Evolutionary conservation across 106 monocot species (phyloP).

Genomic region (Dioscorea dumetorum): DNA sequence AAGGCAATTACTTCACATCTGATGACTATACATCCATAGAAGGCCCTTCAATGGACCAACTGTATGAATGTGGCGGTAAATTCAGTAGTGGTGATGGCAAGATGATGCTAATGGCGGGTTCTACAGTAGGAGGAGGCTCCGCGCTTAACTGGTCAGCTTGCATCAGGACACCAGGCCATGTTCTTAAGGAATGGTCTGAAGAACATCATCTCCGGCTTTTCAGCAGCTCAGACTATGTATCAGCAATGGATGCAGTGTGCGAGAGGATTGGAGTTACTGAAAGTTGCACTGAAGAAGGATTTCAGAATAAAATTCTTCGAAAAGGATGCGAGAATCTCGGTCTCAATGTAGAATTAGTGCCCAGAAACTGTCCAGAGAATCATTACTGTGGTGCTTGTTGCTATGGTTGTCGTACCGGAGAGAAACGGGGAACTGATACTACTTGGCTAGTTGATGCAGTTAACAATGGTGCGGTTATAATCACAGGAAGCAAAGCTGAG

Average conservation of each 20-base stretch:
- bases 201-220: slow-evolving; percentile 33
- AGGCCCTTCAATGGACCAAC: slow-evolving; percentile 34
- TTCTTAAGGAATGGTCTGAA: slow-evolving; percentile 62
- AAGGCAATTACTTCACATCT: slow-evolving; percentile 72
- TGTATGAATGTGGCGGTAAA: slow-evolving; percentile 59
- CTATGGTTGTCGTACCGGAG: slow-evolving; percentile 50
- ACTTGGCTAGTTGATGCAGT: slow-evolving; percentile 82
- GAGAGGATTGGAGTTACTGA: slow-evolving; percentile 61
- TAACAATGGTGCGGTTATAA: slow-evolving; percentile 42
- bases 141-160: slow-evolving; percentile 75
- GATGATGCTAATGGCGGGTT: slow-evolving; percentile 44
- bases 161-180: slow-evolving; percentile 40
- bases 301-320: slow-evolving; percentile 75
- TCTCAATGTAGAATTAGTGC: slow-evolving; percentile 41
- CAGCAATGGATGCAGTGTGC: slow-evolving; percentile 66
- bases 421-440: slow-evolving; percentile 57
- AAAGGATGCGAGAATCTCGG: slow-evolving; percentile 80
- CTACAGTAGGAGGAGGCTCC: slow-evolving; percentile 68
- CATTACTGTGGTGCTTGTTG: slow-evolving; percentile 72
- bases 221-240: slow-evolving; percentile 24
- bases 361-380: slow-evolving; percentile 42
- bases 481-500: slow-evolving; percentile 68
- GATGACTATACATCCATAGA: slow-evolving; percentile 62
- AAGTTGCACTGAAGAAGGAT: slow-evolving; percentile 49
- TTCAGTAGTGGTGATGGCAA: slow-evolving; percentile 29